These are phyloP conservation scores for Pyrus communis DNA, from an alignment of 306 rosid species.

Conservation along the genomic window DNA sequence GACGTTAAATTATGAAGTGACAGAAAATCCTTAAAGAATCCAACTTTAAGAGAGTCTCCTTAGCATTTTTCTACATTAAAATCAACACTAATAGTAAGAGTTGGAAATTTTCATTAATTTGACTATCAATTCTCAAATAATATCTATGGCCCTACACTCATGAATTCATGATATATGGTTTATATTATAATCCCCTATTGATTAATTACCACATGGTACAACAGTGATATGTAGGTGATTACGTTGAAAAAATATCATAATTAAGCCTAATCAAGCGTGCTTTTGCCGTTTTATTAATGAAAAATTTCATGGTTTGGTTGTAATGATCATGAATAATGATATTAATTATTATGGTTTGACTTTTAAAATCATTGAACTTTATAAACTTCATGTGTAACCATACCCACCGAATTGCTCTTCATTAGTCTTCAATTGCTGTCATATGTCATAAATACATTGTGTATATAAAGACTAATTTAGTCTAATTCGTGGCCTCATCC, in stretches of 20 bases:
- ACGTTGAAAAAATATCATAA: not conserved
- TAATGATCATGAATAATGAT: not conserved
- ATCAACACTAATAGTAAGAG: not conserved
- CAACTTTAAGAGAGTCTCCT: too few species aligned
- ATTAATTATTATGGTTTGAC: not conserved
- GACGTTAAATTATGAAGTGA: too few species aligned
- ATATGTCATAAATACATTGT: too few species aligned
- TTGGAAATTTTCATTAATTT: not conserved
- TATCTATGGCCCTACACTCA: not conserved
- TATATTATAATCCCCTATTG: not conserved
- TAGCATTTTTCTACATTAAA: too few species aligned
- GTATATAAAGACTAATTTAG: not conserved
- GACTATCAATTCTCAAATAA: not conserved
- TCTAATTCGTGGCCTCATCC: not conserved
- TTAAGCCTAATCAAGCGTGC: too few species aligned
- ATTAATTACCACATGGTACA: not conserved
- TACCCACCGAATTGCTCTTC: not conserved
- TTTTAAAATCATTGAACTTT: not conserved
- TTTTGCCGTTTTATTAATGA: not conserved
- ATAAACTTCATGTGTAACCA: not conserved
- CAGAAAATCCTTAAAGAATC: too few species aligned
- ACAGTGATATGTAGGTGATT: not conserved
- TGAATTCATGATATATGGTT: not conserved
- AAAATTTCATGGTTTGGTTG: not conserved
- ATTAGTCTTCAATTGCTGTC: not conserved